A percentile compares a stretch with the other conserved stretches of the same genome.
phyloP scores from a whole-genome alignment of 345 rosid genomes.

The Lepidium africanum region DNA sequence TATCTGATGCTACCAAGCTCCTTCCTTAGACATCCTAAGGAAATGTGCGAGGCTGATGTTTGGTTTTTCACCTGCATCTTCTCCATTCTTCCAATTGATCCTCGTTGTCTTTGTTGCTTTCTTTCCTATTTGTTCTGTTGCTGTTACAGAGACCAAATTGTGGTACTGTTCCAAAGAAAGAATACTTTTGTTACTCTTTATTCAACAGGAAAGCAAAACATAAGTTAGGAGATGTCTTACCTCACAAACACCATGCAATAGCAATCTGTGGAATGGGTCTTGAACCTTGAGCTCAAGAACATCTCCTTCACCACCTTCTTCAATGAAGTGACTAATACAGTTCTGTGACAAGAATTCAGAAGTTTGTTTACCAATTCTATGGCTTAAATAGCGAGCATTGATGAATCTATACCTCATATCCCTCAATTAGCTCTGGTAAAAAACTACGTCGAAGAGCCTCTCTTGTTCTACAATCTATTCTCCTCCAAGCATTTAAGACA shows the following conservation, averaged over 20 bases:
- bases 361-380: too few relatives aligned
- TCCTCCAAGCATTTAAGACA: constrained; percentile 72
- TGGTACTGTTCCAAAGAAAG: constrained; percentile 51
- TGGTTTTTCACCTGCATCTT: constrained; percentile 39
- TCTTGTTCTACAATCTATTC: constrained; percentile 77
- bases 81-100: constrained; percentile 53
- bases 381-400: neutral
- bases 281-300: constrained; percentile 60
- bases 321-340: constrained; percentile 56
- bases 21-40: constrained; percentile 82
- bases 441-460: constrained; percentile 89
- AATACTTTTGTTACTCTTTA: neutral
- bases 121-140: constrained; percentile 36
- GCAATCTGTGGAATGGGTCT: constrained; percentile 84
- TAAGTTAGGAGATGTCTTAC: constrained; percentile 24
- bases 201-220: neutral
- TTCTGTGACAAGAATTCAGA: constrained; percentile 28
- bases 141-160: constrained; percentile 67
- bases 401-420: constrained; percentile 61
- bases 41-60: constrained; percentile 52
- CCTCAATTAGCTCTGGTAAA: constrained; percentile 64
- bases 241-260: constrained; percentile 95
- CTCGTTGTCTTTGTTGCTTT: constrained; percentile 50
- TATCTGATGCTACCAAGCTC: constrained; percentile 49
- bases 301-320: constrained; percentile 45